Conservation (phyloP, 176 grass and related monocot genomes). For the Oropetium thomaeum region DNA sequence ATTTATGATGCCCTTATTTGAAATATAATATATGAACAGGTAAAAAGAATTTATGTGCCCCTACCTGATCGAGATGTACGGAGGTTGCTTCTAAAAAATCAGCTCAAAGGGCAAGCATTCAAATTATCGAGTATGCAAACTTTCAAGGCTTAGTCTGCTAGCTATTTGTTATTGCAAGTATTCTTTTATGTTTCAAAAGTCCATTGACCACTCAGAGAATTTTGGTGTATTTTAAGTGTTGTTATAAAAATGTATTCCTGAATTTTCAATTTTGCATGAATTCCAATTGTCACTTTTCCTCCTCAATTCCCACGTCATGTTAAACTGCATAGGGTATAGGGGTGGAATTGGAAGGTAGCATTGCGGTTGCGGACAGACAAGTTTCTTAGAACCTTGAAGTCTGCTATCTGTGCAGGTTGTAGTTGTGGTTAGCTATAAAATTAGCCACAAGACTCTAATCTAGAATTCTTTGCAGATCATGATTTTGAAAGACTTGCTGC, state of each 20-base stretch:
- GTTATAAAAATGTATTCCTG: background rate
- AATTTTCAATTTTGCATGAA: background rate
- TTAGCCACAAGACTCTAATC: background rate
- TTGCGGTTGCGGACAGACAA: background rate
- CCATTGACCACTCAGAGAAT: background rate
- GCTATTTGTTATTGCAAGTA: background rate
- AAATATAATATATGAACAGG: constrained; percentile 52
- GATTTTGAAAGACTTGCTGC: constrained; percentile 78
- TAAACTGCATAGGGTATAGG: background rate
- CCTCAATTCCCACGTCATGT: background rate
- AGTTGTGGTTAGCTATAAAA: background rate
- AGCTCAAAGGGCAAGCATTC: constrained; percentile 88
- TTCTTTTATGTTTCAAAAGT: background rate
- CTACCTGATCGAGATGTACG: constrained; percentile 75
- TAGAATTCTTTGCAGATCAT: constrained; percentile 43
- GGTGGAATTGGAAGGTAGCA: background rate
- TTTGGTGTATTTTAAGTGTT: background rate
- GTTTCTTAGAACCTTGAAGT: background rate
- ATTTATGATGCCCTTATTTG: background rate
- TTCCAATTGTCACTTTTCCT: background rate
- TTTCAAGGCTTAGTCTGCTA: background rate
- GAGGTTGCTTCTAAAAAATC: constrained; percentile 80
- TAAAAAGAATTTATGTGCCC: constrained; percentile 97
- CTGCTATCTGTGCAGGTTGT: background rate
- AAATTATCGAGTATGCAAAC: constrained; percentile 73